Evolutionary conservation across 371 early-diverging fungal species (phyloP), one percentile per base, ranked within the genome.

Genomic region (Coemansia sp.): DNA sequence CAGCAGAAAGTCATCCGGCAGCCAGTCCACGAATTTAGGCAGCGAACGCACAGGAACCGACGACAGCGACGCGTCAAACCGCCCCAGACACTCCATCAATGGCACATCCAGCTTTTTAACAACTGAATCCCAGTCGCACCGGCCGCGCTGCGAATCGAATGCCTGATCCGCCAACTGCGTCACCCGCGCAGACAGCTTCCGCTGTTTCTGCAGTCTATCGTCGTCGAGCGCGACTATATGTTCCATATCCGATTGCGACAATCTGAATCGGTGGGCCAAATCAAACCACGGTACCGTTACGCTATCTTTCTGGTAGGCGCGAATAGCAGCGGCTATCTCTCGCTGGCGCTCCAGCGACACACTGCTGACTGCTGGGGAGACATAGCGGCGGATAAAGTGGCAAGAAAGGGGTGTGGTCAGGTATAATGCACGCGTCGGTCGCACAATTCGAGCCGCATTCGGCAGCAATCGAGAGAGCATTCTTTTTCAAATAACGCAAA

Each of bases 41-140:
- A 14, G 13, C 20, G 56, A 39, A 3, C 50, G 20, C 34, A 13
- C 5, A 11, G 31, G 9, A n/a, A 39, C 31, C 7, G 10, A 13
- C 10, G 63, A 56, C 0, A 16, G 30, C 4, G 42, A 11, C 6
- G 31, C 4, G 35, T 57, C 51, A 26, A 49, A 63, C 5, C n/a
- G 35, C 6, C 16, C 31, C 20, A 63, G 50, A n/a, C 57, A 55
- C 30, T 41, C 57, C 2, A 49, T 30, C 1, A 63, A 39, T 2
- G 57, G 26, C 40, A 49, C 2, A 7, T 16, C 43, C 4, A 50
- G 5, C 11, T 55, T 35, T 8, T 6, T 11, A 11, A 57, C 63
- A 47, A 63, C 26, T 16, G 41, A 31, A 2, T 49, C 57, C 63
- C 63, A 63, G 57, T 56, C 34, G 26, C 34, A 31, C 39, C 55